These are phyloP conservation scores for Dacryopinax primogenitus DNA, from an alignment of 768 basidiomycete genomes.

Conservation along the genomic window DNA sequence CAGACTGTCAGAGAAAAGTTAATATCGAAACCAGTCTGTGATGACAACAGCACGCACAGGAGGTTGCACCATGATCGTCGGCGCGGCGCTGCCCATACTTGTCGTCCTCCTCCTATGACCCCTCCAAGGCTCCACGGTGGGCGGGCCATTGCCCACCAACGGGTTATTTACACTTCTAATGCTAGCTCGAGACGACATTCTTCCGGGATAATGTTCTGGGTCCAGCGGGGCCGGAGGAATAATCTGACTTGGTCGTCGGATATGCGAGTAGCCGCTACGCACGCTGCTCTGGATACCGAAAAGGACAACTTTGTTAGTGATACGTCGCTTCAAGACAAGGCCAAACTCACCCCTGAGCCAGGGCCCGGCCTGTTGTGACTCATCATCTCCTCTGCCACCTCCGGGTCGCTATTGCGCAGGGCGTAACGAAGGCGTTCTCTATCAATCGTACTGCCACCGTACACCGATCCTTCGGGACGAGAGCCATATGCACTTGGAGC, in stretches of 20 bases:
- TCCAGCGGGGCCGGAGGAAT: neutral
- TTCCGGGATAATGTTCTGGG: neutral
- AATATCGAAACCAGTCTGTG: neutral
- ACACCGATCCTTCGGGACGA: neutral
- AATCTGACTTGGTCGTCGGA: neutral
- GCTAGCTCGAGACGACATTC: neutral
- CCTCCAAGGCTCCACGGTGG: neutral
- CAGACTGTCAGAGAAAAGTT: neutral
- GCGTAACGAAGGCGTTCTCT: neutral
- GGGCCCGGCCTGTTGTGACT: neutral
- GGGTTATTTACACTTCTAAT: neutral
- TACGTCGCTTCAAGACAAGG: neutral
- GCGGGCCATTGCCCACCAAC: neutral
- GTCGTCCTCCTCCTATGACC: neutral
- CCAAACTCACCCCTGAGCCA: constrained; percentile 2
- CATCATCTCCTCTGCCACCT: neutral
- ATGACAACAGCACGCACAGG: neutral
- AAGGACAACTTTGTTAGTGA: neutral
- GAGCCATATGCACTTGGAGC: neutral
- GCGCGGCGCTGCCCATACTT: neutral
- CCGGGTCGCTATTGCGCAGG: neutral
- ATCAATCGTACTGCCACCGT: neutral
- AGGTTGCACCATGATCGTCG: neutral
- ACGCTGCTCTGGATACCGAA: neutral
- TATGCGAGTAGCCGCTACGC: neutral